phyloP scores from a whole-genome alignment of 192 early-diverging fungal genomes.

The Coemansia sp. region DNA sequence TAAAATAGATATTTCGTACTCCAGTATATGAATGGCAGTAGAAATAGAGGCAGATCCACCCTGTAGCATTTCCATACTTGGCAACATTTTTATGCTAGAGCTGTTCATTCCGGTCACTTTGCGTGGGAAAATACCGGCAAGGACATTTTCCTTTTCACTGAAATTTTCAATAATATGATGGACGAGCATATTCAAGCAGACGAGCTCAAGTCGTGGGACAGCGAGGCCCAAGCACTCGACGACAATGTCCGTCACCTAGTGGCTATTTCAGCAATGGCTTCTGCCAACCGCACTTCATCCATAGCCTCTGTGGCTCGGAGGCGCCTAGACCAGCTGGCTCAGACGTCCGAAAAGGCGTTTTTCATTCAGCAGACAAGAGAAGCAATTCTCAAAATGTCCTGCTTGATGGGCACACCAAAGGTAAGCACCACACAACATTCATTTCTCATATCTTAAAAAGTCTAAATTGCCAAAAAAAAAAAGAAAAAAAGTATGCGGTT shows the following conservation, averaged over 20 bases:
- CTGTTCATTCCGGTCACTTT: neutral
- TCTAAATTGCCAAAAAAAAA: no score
- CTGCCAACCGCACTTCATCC: conserved; percentile 16
- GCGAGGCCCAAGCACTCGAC: conserved; percentile 11
- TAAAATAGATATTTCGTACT: neutral
- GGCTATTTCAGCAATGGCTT: conserved; percentile 30
- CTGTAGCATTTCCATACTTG: neutral
- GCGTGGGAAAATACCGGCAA: neutral
- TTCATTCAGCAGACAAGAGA: conserved; percentile 39
- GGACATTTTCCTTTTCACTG: neutral
- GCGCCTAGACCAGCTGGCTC: conserved; percentile 14
- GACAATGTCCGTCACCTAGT: conserved; percentile 17
- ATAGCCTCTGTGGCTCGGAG: conserved; percentile 6
- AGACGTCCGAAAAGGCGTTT: conserved; percentile 6
- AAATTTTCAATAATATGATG: neutral
- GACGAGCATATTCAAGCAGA: neutral
- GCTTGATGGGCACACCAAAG: conserved; percentile 35
- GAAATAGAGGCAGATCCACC: neutral
- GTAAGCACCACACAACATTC: neutral
- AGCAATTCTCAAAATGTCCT: conserved; percentile 32
- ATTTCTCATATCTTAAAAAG: neutral
- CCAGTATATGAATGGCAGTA: neutral
- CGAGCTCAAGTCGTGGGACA: conserved; percentile 12
- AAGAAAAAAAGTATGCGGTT: no score
- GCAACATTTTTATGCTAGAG: neutral